Base-by-base conservation (phyloP, 192 early-diverging fungal species). In the Backusella circina region DNA sequence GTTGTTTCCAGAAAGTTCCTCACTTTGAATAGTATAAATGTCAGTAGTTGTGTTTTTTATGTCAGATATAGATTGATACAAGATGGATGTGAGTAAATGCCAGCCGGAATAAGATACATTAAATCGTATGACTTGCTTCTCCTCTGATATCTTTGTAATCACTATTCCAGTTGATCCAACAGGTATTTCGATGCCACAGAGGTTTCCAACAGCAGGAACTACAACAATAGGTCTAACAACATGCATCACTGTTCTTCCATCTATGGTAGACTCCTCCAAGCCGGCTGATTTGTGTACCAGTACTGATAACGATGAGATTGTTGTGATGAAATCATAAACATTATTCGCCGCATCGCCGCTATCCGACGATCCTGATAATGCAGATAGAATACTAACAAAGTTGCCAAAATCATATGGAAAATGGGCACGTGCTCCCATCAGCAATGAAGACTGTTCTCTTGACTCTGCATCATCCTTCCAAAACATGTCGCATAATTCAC, bases 41-140 rank as follows among this genome's bases (percentile, higher is more conserved):
- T 32, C 39, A 8, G 61, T 61, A 15, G 10, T 15, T 44, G 41
- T 10, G 15, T 1, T 44, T 21, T 26, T 12, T 12, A 9, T 26
- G 12, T 12, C 54, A 28, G 23, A 61, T 5, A 28, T 23, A 26
- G 54, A 61, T 15, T 61, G 54, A 30, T 21, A 18, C 5, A 80
- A 65, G 0, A 80, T 65, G 15, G 54, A 33, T 10, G 44, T 37
- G 16, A 80, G 21, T 4, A 80, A 47, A 47, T 68, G 64, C 79
- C 79, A 80, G 10, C 79, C 79, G 4, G 79, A 80, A 61, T 80
- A 80, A 16, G 35, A 5, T 6, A 39, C 23, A 16, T 51, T 38
- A 64, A 75, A 80, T 38, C 41, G 64, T 21, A 80, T 28, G 3
- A 72, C 15, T 1, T 36, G 74, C 23, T 38, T 6, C 47, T 71